Evolutionary conservation across 116 monocot species (phyloP), one percentile per base, ranked within the genome.

Genomic region (Dioscorea cayenensis): DNA sequence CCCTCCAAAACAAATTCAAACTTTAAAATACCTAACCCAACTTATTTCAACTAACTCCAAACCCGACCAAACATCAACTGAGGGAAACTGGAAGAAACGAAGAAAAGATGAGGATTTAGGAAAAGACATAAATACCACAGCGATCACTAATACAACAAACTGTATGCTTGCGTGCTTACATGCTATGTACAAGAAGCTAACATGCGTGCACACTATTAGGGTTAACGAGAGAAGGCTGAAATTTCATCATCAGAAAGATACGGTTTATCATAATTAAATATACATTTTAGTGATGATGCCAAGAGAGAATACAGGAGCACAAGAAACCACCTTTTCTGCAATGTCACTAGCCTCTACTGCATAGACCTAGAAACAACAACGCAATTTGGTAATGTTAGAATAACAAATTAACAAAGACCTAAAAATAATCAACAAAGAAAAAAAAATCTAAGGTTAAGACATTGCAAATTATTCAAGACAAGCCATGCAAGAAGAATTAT

Each of bases 291-390:
- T 43, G 5, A 6, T 43, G 43, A 43, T 12, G 12, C 7, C 18
- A 16, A 19, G n/a, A 37, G 55, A 19, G 1, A 72, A 37, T 59
- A 70, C 21, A 48, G 14, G 50, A 68, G 38, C 75, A 25, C 7
- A 49, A 77, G 52, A 62, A 72, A 70, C 3, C 83, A 97, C 97
- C 90, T 99, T 94, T 7, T 81, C 77, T 51, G 99, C 99, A 76
- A 99, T 99, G 55, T 94, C 91, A 73, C 99, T 99, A 58, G 99
- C 99, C 83, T 99, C 99, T 73, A 99, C 70, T 28, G 99, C 99
- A 81, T 94, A 99, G 52, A 99, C 99, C 99, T 99, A 82, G 64
- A 16, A 84, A 68, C 14, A 67, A 67, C 25, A 52, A 36, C 32
- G 28, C 37, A 22, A 36, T 50, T 10, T 7, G 25, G n/a, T 65